phyloP scores from a whole-genome alignment of 2,329 filamentous ascomycete genomes.

The Monilinia aucupariae region DNA sequence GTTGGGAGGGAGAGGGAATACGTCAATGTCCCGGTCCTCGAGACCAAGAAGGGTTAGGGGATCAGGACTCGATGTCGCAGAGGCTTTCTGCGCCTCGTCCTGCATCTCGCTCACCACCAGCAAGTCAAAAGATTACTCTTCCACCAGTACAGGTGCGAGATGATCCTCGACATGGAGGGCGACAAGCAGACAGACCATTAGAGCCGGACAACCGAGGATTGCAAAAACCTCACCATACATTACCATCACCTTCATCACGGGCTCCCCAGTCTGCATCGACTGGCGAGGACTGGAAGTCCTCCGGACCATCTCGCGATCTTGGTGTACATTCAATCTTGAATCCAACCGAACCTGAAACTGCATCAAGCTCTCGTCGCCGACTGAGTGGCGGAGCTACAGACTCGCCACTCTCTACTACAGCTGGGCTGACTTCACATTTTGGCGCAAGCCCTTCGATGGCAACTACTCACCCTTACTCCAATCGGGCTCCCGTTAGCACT shows the following conservation, averaged over 20 bases:
- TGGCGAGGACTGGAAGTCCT: constrained; percentile 28
- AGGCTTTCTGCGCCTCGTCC: constrained; percentile 52
- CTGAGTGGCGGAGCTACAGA: constrained; percentile 24
- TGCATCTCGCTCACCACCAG: constrained; percentile 43
- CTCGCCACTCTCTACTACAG: constrained; percentile 26
- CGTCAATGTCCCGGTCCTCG: constrained; percentile 55
- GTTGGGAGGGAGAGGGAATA: constrained; percentile 35
- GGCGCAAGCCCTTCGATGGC: constrained; percentile 26
- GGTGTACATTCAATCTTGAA: constrained; percentile 37
- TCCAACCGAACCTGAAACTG: constrained; percentile 32
- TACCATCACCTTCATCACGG: constrained; percentile 25
- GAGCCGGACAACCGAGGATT: constrained; percentile 26
- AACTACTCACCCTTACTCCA: constrained; percentile 24
- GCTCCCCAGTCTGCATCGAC: constrained; percentile 19
- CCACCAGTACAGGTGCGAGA: constrained; percentile 35
- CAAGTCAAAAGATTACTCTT: constrained; percentile 34
- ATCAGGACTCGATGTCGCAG: constrained; percentile 61
- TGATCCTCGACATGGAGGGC: constrained; percentile 29
- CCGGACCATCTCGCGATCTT: constrained; percentile 31
- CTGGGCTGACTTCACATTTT: constrained; percentile 24
- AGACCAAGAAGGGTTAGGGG: constrained; percentile 49
- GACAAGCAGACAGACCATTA: constrained; percentile 27
- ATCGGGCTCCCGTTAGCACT: constrained; percentile 24
- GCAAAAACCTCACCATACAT: constrained; percentile 20
- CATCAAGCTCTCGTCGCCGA: constrained; percentile 22